Evolutionary conservation across 768 basidiomycete genomes (phyloP), one percentile per base, ranked within the genome.

Genomic region (Astraeus odoratus): DNA sequence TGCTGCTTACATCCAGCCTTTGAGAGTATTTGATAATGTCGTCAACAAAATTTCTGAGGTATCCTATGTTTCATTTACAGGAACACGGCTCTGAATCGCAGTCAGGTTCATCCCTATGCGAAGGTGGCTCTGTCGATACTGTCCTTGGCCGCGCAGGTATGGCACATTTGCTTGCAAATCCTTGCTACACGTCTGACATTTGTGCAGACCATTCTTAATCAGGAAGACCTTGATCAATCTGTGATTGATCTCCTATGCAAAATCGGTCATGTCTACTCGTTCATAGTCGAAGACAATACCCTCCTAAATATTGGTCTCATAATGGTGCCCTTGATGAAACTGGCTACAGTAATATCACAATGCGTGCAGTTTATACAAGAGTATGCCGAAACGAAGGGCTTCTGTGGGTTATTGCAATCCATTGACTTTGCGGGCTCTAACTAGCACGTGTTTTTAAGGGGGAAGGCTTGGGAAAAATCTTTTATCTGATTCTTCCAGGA

Each of bases 351-450:
- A 4, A 31, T 31, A 4, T 13, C 12, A 1, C 57, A 60, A 35
- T 60, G 59, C 24, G 59, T 51, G 4, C 56, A 56, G 44, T 62
- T 62, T 30, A 60, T 62, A 22, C 48, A 46, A 4, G 54, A 51
- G 20, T 62, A 60, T 43, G 48, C 59, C n/a, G 52, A 45, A 23
- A 56, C 47, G 16, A 55, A 52, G 35, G 55, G 42, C n/a, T 49
- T 58, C 31, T 35, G 58, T 60, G 39, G 12, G 55, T 52, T 5
- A 12, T 24, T 16, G 31, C n/a, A n/a, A n/a, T 8, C 5, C n/a
- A 19, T 7, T 9, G 2, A 8, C n/a, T 15, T 19, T 27, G 8
- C 13, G 8, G 8, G 13, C 20, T 13, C 30, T 9, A n/a, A 26
- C 2, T 23, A 10, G 22, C 18, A 18, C n/a, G 4, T 12, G 12